phyloP scores from a whole-genome alignment of 2,329 filamentous ascomycete genomes.

The Nothopassalora personata region DNA sequence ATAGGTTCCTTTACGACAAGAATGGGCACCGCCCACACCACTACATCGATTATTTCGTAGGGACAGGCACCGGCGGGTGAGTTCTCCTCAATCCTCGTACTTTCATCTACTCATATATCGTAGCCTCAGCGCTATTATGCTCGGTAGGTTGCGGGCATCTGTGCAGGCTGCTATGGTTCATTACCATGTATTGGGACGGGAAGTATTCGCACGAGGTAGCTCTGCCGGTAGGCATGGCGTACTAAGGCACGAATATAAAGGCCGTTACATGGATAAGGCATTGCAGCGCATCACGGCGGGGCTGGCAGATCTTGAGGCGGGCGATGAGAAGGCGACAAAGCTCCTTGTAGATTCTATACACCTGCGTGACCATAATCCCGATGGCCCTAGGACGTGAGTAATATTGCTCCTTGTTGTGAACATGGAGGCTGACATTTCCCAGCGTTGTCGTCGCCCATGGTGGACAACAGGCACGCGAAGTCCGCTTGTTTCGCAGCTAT shows the following conservation, averaged over 20 bases:
- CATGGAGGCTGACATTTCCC: background rate
- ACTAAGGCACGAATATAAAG: too few relatives aligned
- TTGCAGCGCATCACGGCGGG: background rate
- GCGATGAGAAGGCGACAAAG: background rate
- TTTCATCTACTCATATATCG: background rate
- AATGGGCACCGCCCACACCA: constrained; percentile 12
- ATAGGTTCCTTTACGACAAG: background rate
- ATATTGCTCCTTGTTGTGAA: background rate
- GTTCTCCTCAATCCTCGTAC: background rate
- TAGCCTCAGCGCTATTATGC: constrained; percentile 22
- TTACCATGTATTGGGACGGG: constrained; percentile 10
- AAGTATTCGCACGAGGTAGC: constrained; percentile 10
- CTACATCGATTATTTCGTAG: constrained; percentile 21
- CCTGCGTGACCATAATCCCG: constrained; percentile 3
- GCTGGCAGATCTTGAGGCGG: background rate
- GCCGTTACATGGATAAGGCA: too few relatives aligned
- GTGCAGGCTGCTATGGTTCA: constrained; percentile 8
- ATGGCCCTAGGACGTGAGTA: constrained; percentile 9
- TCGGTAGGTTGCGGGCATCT: constrained; percentile 18
- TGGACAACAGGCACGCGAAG: background rate
- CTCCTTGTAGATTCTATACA: background rate
- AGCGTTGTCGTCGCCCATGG: constrained; percentile 8
- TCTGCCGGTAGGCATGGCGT: background rate
- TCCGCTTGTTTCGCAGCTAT: constrained; percentile 12
- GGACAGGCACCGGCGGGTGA: constrained; percentile 20